These are phyloP conservation scores for Remersonia thermophila DNA, from an alignment of 2,329 filamentous ascomycete species.

Conservation along the genomic window DNA sequence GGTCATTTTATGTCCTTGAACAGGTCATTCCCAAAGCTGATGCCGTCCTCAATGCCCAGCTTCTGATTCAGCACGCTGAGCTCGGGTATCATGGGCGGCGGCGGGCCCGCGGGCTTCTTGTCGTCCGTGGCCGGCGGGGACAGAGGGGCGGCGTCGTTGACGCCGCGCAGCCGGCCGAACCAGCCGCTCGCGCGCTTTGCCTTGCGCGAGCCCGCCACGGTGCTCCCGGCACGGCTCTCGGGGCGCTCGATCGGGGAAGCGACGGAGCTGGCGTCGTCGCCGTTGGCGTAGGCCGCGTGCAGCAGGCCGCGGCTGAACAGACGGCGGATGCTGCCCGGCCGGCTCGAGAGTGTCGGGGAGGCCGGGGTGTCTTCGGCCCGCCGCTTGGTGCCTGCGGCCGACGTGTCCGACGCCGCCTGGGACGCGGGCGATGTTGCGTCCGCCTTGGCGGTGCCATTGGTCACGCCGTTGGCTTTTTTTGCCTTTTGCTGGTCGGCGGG, in stretches of 20 bases:
- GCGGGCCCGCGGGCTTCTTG: slow-evolving; percentile 34
- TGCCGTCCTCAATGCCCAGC: slow-evolving; percentile 32
- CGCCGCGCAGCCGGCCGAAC: slow-evolving; percentile 41
- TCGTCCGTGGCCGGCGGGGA: slow-evolving; percentile 12
- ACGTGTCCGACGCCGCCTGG: slow-evolving; percentile 20
- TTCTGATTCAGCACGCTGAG: slow-evolving; percentile 39
- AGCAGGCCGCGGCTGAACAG: slow-evolving; percentile 44
- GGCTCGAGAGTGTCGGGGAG: slow-evolving; percentile 40
- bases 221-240: slow-evolving; percentile 37
- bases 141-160: slow-evolving; percentile 17
- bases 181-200: slow-evolving; percentile 45
- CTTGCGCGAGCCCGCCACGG: slow-evolving; percentile 40
- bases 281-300: slow-evolving; percentile 40
- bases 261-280: slow-evolving; percentile 25
- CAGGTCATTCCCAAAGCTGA: slow-evolving; percentile 37
- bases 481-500: slow-evolving; percentile 14
- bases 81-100: slow-evolving; percentile 50
- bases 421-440: slow-evolving; percentile 17
- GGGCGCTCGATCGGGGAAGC: slow-evolving; percentile 26
- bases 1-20: slow-evolving; percentile 46
- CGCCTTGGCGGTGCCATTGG: slow-evolving; percentile 28
- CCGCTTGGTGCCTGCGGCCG: slow-evolving; percentile 33
- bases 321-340: slow-evolving; percentile 44
- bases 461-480: slow-evolving; percentile 15
- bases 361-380: slow-evolving; percentile 37